Percentiles rank a stretch among this genome's conserved stretches.
phyloP scores from a whole-genome alignment of 2,329 filamentous ascomycete genomes.

The Venturia carpophila region DNA sequence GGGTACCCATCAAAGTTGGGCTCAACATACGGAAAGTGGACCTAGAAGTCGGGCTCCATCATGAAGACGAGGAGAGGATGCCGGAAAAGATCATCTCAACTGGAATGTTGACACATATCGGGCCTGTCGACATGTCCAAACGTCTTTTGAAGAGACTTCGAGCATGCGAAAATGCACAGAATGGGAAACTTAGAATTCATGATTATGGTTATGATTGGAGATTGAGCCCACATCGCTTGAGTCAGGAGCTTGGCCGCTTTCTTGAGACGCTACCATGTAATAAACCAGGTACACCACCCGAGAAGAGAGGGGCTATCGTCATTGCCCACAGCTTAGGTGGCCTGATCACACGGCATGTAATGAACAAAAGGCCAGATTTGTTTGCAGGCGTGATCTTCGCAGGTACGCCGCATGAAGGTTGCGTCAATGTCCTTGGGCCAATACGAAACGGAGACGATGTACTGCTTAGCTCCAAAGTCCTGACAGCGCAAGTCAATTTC shows the following conservation, averaged over 20 bases:
- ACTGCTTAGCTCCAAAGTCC: constrained; percentile 75
- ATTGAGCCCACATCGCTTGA: constrained; percentile 70
- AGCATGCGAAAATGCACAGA: constrained; percentile 63
- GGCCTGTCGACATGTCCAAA: constrained; percentile 81
- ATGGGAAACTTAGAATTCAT: constrained; percentile 68
- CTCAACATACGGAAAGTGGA: constrained; percentile 88
- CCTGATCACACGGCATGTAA: constrained; percentile 76
- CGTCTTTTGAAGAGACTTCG: constrained; percentile 71
- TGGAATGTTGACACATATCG: constrained; percentile 86
- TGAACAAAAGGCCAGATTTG: constrained; percentile 76
- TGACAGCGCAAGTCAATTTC: constrained; percentile 91
- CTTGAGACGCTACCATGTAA: constrained; percentile 71
- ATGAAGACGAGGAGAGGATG: constrained; percentile 77
- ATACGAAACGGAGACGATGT: constrained; percentile 89
- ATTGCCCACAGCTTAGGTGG: constrained; percentile 85
- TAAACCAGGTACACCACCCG: constrained; percentile 43
- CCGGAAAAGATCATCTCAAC: constrained; percentile 74
- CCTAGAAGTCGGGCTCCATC: constrained; percentile 73
- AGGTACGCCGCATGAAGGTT: constrained; percentile 67
- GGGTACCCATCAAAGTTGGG: constrained; percentile 90
- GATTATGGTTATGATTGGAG: constrained; percentile 96
- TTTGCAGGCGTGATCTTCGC: constrained; percentile 82
- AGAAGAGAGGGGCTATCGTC: constrained; percentile 63
- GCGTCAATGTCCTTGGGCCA: constrained; percentile 85
- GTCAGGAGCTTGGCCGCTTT: constrained; percentile 62